Evolutionary conservation across 2,329 filamentous ascomycete species (phyloP).

Genomic region (Hortaea werneckii): DNA sequence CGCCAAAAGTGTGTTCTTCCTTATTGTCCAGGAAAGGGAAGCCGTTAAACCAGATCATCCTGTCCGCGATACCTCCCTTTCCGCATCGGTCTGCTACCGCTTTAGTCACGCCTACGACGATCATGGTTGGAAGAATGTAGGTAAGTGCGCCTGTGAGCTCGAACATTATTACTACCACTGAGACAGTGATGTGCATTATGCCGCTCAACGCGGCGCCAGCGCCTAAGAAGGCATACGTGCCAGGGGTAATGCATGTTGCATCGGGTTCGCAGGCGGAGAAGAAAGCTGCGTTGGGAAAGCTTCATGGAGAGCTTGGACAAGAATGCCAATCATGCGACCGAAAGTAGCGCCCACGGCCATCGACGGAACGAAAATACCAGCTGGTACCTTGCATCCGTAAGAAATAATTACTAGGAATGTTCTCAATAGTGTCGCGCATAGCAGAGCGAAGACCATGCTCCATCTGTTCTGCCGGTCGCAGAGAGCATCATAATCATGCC

Average conservation of each 20-base stretch:
- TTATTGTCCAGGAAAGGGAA: slow-evolving; percentile 97
- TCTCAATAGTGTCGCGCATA: slow-evolving; percentile 69
- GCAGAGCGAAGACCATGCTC: slow-evolving; percentile 67
- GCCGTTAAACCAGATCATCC: slow-evolving; percentile 98
- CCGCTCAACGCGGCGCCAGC: slow-evolving; percentile 85
- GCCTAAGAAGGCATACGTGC: slow-evolving; percentile 91
- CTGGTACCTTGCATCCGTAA: slow-evolving; percentile 95
- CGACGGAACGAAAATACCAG: slow-evolving; percentile 93
- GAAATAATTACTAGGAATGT: slow-evolving; percentile 84
- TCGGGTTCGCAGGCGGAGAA: slow-evolving; percentile 85
- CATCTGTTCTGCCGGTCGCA: slow-evolving; percentile 71
- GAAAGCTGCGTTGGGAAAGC: slow-evolving; percentile 72
- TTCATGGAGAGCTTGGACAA: slow-evolving; percentile 83
- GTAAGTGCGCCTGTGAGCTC: slow-evolving; percentile 94
- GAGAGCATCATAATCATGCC: slow-evolving; percentile 77
- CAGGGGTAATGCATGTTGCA: slow-evolving; percentile 90
- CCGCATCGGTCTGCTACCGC: slow-evolving; percentile 81
- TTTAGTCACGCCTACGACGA: slow-evolving; percentile 94
- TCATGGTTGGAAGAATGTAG: slow-evolving; percentile 97
- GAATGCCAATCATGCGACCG: slow-evolving; percentile 84
- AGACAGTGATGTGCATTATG: slow-evolving; percentile 97
- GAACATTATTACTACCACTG: slow-evolving; percentile 98
- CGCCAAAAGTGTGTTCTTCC: slow-evolving; percentile 92
- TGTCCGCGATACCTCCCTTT: slow-evolving; percentile 93
- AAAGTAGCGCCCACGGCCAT: slow-evolving; percentile 97